Percentiles rank a stretch among this genome's conserved stretches.
Conservation (phyloP, 345 rosid genomes). For the Citrus maxima region DNA sequence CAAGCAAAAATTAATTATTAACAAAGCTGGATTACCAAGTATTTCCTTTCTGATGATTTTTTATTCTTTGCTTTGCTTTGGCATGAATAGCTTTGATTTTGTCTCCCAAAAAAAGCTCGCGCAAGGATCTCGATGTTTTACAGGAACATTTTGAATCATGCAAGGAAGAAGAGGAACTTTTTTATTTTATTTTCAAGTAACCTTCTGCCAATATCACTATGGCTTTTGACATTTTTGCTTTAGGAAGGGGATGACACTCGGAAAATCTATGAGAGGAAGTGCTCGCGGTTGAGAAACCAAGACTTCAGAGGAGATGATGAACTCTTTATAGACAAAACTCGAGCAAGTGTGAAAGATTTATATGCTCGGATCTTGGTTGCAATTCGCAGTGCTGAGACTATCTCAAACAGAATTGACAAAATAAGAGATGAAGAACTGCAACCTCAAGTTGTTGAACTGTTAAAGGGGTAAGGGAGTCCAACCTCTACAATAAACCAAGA, state of each 20-base stretch:
- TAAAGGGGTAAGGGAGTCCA: conserved; percentile 59
- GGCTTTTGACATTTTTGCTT: conserved; percentile 7
- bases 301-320: conserved; percentile 50
- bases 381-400: conserved; percentile 62
- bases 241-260: conserved; percentile 63
- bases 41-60: too few relatives aligned
- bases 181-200: background rate
- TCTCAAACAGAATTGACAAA: conserved; percentile 59
- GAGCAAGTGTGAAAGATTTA: conserved; percentile 59
- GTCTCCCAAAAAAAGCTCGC: background rate
- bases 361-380: conserved; percentile 71
- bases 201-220: background rate
- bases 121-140: background rate
- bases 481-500: background rate
- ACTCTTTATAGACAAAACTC: conserved; percentile 46
- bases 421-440: conserved; percentile 65
- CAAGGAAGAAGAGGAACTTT: background rate
- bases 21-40: background rate
- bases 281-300: conserved; percentile 46
- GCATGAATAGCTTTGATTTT: background rate
- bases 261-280: conserved; percentile 60
- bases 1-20: background rate
- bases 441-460: conserved; percentile 63
- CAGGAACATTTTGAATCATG: background rate
- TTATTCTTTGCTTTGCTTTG: background rate